Evolutionary conservation across 176 grass and related monocot species (phyloP), one percentile per base, ranked within the genome.

Genomic region (Oryza glaberrima): DNA sequence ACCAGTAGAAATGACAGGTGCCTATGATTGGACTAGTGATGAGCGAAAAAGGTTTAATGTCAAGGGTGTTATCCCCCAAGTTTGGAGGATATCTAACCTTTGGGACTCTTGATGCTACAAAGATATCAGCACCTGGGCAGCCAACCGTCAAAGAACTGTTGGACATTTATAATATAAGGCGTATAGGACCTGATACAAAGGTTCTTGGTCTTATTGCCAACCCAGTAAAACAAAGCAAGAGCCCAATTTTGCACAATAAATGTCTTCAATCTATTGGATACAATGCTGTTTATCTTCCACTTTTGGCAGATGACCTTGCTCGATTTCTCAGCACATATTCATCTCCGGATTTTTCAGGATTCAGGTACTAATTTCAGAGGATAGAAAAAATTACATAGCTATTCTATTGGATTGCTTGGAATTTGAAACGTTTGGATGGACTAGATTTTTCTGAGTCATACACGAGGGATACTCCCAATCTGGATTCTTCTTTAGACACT

Each of bases 1-100:
- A 94, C 83, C 16, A 54, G 76, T 86, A 80, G 70, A 88, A 84
- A 85, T 85, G 78, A 69, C 89, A 98, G 91, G 96, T 86, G 46
- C 93, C 96, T 61, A 94, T 95, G 70, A 98, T 98, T 90, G 93
- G 96, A 86, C 85, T 98, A 43, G 96, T 95, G 46, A 98, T 98
- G 91, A 80, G 89, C 77, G 96, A 98, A 85, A 92, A 81, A 87
- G 96, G 96, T 77, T 67, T 90, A 68, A 95, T 98, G 76, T 95
- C 93, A 67, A 90, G 93, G 86, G 73, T 98, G 32, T 81, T 98
- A 61, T 91, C 89, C 11, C 81, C 93, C 69, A 98, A 95, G 67
- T 95, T 90, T 85, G 93, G 93, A 70, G 93, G 96, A 46, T 98
- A 94, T 86, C 87, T 98, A 88, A 98, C 93, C 38, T 98, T 98